phyloP scores from a whole-genome alignment of 2,329 filamentous ascomycete genomes.

The Fusarium lyarnte region DNA sequence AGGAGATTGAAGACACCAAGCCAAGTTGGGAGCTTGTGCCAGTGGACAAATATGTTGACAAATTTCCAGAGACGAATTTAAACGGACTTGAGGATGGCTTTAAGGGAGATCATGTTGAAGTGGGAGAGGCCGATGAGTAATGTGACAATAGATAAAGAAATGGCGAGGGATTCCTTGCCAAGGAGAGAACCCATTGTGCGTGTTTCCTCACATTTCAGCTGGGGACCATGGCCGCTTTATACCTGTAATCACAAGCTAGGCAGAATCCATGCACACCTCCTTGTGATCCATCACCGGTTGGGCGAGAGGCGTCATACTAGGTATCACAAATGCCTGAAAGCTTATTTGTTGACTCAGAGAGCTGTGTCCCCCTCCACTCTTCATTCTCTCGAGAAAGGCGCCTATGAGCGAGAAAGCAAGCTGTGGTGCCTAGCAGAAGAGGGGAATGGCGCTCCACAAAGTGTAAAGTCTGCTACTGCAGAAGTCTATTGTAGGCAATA shows the following conservation, averaged over 20 bases:
- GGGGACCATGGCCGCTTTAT: not conserved
- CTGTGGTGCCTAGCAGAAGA: not conserved
- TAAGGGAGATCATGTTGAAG: not conserved
- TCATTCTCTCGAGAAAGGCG: too few relatives aligned
- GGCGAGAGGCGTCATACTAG: not conserved
- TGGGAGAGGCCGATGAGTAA: not conserved
- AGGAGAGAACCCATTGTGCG: not conserved
- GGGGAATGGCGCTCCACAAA: not conserved
- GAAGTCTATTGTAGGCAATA: not conserved
- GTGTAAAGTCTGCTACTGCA: not conserved
- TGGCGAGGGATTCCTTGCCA: not conserved
- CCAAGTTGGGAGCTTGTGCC: constrained; percentile 25
- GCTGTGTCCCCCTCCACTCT: not conserved
- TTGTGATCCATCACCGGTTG: not conserved
- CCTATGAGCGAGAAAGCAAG: too few relatives aligned
- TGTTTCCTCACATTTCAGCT: not conserved
- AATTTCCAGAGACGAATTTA: constrained; percentile 22
- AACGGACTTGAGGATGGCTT: not conserved
- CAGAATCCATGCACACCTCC: too few relatives aligned
- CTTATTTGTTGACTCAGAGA: not conserved
- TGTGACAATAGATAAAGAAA: not conserved
- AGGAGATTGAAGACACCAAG: constrained; percentile 22
- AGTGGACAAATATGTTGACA: constrained; percentile 6
- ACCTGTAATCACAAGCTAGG: not conserved
- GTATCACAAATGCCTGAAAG: not conserved